Evolutionary conservation across 2,329 filamentous ascomycete genomes (phyloP).

Genomic region (Calonectria pseudoreteaudii): DNA sequence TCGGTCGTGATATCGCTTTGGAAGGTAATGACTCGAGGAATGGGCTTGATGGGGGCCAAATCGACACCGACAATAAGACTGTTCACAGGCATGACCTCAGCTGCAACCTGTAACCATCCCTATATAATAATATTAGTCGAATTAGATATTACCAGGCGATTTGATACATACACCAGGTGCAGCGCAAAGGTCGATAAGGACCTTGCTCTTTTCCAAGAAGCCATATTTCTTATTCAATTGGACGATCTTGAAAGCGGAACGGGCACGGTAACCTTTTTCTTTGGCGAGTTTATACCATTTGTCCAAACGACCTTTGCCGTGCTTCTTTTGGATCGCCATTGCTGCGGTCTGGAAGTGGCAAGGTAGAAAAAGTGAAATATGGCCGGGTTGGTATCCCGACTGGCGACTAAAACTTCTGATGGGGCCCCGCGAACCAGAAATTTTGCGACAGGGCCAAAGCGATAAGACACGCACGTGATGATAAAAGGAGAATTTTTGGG

Average conservation of each 20-base stretch:
- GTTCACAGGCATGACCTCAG: constrained; percentile 91
- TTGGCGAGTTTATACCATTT: constrained; percentile 99
- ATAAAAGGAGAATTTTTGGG: constrained; percentile 36
- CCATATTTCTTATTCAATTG: constrained; percentile 99
- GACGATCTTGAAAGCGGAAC: constrained; percentile 97
- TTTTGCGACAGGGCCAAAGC: constrained; percentile 43
- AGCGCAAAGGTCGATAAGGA: constrained; percentile 96
- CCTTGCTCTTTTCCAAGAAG: constrained; percentile 96
- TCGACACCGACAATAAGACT: constrained; percentile 96
- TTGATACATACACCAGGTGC: constrained; percentile 80
- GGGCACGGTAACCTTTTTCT: constrained; percentile 95
- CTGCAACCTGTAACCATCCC: constrained; percentile 97
- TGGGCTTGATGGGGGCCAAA: constrained; percentile 93
- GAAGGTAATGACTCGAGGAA: constrained; percentile 93
- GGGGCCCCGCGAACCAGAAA: constrained; percentile 46
- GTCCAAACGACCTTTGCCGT: constrained; percentile 97
- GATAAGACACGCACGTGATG: constrained; percentile 51
- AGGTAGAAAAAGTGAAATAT: constrained; percentile 5
- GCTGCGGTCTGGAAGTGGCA: constrained; percentile 25
- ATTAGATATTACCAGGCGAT: neutral
- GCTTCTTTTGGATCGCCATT: constrained; percentile 99
- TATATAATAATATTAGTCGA: constrained; percentile 51
- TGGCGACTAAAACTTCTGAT: constrained; percentile 27
- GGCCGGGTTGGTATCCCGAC: constrained; percentile 20
- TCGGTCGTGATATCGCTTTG: constrained; percentile 98